phyloP scores from a whole-genome alignment of 129 eudicot species.

The Kitagawia praeruptora region DNA sequence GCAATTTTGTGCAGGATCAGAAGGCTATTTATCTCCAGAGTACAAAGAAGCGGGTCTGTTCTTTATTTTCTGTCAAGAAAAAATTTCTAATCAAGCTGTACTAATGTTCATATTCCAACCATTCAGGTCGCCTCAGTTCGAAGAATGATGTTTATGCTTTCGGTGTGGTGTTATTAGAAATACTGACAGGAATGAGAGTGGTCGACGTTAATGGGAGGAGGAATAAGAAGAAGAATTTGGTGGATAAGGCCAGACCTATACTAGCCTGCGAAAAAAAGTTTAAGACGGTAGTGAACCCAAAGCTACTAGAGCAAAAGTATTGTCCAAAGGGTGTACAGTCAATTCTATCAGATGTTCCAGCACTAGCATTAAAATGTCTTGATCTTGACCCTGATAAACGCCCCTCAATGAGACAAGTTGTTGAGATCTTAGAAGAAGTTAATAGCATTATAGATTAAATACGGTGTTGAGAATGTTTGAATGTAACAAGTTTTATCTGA shows the following conservation, averaged over 20 bases:
- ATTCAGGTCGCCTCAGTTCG: slow-evolving; percentile 9
- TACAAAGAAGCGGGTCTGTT: slow-evolving; percentile 5
- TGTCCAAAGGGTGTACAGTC: slow-evolving; percentile 10
- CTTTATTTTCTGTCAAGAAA: too few relatives aligned
- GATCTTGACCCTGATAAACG: slow-evolving; percentile 18
- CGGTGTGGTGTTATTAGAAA: slow-evolving; percentile 19
- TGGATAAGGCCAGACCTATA: slow-evolving; percentile 9
- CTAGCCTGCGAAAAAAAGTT: slow-evolving; percentile 3
- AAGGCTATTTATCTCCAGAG: slow-evolving; percentile 10
- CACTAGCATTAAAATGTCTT: slow-evolving; percentile 16
- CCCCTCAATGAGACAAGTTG: slow-evolving; percentile 18
- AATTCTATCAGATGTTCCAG: slow-evolving; percentile 1
- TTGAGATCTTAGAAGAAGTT: slow-evolving; percentile 15
- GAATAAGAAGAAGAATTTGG: not conserved
- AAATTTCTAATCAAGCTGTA: not conserved
- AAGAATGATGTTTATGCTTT: slow-evolving; percentile 24
- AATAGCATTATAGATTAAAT: not conserved
- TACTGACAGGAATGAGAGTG: slow-evolving; percentile 15
- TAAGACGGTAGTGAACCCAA: slow-evolving; percentile 8
- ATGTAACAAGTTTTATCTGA: not conserved
- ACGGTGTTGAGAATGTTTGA: not conserved
- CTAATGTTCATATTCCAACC: not conserved
- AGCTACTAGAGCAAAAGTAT: slow-evolving; percentile 4
- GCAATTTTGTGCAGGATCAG: not conserved
- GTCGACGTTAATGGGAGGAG: not conserved